Percentiles rank a stretch among this genome's conserved stretches.
phyloP scores from a whole-genome alignment of 768 basidiomycete genomes.

The Trametes coccinea region DNA sequence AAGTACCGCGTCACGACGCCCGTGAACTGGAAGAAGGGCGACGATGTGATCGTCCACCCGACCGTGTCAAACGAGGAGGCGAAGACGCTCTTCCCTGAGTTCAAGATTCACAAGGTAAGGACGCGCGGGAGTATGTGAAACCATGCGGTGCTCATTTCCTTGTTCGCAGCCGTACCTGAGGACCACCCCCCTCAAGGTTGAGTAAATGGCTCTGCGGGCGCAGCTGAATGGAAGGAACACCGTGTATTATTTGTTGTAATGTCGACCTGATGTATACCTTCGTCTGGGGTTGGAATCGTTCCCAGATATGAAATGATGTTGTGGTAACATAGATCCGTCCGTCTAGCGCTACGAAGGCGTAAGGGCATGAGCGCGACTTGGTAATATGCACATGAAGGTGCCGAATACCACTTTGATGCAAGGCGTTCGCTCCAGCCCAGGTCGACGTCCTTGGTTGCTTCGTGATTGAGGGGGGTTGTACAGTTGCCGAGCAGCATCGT shows the following conservation, averaged over 20 bases:
- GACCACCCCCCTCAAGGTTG: conserved; percentile 58
- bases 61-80: conserved; percentile 85
- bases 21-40: conserved; percentile 93
- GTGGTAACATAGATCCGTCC: too few species aligned
- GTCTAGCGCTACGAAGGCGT: too few species aligned
- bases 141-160: not conserved
- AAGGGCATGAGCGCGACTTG: too few species aligned
- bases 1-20: conserved; percentile 85
- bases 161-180: conserved; percentile 78
- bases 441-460: too few species aligned
- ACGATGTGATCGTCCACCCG: conserved; percentile 92
- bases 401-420: too few species aligned
- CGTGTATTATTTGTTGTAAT: conserved; percentile 5
- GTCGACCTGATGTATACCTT: conserved; percentile 34
- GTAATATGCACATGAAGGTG: too few species aligned
- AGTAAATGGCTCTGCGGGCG: conserved; percentile 57
- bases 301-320: too few species aligned
- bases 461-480: too few species aligned
- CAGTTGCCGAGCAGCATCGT: too few species aligned
- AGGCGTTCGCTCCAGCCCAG: too few species aligned
- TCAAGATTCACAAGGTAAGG: conserved; percentile 75
- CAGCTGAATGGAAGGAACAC: conserved; percentile 42
- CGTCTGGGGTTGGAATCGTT: too few species aligned
- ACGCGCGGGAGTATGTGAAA: not conserved
- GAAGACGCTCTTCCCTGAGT: conserved; percentile 85